Evolutionary conservation across 306 rosid genomes (phyloP), one percentile per base, ranked within the genome.

Genomic region (Prunus kanzakura): DNA sequence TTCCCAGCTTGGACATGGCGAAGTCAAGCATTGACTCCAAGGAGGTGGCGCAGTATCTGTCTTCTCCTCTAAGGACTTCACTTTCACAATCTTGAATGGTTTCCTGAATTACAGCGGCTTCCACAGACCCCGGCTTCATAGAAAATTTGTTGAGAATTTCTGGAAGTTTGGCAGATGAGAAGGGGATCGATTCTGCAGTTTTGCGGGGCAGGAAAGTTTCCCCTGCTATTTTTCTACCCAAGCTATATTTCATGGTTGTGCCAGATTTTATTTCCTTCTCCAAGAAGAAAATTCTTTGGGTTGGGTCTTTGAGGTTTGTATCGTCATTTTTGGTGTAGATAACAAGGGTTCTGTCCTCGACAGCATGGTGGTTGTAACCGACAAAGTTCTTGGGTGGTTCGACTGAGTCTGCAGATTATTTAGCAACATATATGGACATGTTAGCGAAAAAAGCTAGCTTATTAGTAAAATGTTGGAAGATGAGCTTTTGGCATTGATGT

Each of bases 11-110:
- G 8, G 91, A 88, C n/a, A 81, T 86, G 76, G 79, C 83, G 25
- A 88, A 92, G 73, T 92, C 97, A 9, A 88, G 67, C 97, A 92
- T 90, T 0, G 97, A 90, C 54, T 92, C 97, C 1, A 92, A 72
- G 1, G 97, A 92, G 19, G 92, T 92, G 27, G 93, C 92, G n/a
- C 97, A 92, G 2, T 80, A 87, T 67, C 86, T 88, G 10, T 92
- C 92, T 64, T 90, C 96, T 0, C 92, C 93, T 55, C 13, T 60
- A 0, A 81, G 66, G 0, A 68, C 65, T 0, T 41, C 41, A 0
- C 69, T 71, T 76, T 92, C 93, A 16, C 97, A 92, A 18, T 87
- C 90, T 16, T 80, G 8, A 1, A 92, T 71, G 0, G 96, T 87
- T 1, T 80, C 69, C 64, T 83, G 64, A 61, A 92, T 77, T 4